Percentiles rank a stretch among this genome's conserved stretches.
Conservation (phyloP, 2,329 filamentous ascomycete genomes). For the Alternaria sp. region DNA sequence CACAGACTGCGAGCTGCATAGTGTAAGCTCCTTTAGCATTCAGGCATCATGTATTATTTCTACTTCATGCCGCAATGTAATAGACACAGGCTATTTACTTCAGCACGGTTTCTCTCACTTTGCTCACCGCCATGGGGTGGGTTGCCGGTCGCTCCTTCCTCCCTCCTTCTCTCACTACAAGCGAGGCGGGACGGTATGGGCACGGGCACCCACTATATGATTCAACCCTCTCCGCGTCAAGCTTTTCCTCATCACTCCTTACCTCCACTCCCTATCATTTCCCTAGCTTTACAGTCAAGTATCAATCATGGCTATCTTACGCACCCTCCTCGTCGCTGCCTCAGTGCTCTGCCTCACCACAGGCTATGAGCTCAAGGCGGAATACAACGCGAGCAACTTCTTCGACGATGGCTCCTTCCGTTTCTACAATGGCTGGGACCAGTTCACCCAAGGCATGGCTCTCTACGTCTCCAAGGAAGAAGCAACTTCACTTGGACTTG, state of each 20-base stretch:
- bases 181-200: background rate
- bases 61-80: background rate
- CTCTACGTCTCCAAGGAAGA: slow-evolving; percentile 26
- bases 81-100: background rate
- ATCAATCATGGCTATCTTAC: slow-evolving; percentile 1
- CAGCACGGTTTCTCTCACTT: background rate
- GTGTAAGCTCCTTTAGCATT: background rate
- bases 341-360: background rate
- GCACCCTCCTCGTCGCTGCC: background rate
- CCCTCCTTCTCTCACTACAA: background rate
- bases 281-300: background rate
- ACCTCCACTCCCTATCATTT: background rate
- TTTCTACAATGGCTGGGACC: slow-evolving; percentile 19
- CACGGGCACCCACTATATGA: background rate
- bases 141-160: background rate
- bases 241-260: background rate
- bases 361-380: slow-evolving; percentile 22
- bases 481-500: slow-evolving; percentile 23
- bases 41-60: background rate
- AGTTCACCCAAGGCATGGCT: slow-evolving; percentile 25
- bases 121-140: background rate
- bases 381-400: slow-evolving; percentile 27
- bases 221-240: background rate
- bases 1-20: no score
- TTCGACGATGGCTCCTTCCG: slow-evolving; percentile 18